Conservation (phyloP, 768 basidiomycete genomes). For the Dentipellis sp. region DNA sequence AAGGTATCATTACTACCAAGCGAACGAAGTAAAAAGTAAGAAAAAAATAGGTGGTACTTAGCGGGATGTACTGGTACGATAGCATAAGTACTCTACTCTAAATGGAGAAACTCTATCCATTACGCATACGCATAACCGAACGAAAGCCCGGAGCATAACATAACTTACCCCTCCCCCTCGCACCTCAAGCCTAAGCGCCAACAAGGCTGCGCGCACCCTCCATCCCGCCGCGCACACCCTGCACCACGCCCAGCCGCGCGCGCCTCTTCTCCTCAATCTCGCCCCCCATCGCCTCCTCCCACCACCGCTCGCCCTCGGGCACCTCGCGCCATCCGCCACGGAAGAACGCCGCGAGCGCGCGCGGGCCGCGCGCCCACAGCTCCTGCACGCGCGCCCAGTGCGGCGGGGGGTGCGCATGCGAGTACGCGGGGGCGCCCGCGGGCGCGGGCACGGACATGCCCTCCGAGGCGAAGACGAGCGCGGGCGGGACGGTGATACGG, state of each 20-base stretch:
- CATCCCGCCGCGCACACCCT: slow-evolving; percentile 23
- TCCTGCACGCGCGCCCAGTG: slow-evolving; percentile 29
- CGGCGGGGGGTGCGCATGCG: slow-evolving; percentile 35
- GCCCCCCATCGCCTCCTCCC: slow-evolving; percentile 49
- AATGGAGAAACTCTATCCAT: too few species aligned
- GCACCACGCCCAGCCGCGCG: slow-evolving; percentile 16
- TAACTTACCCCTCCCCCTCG: too few species aligned
- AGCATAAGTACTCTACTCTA: too few species aligned
- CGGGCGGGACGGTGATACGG: slow-evolving; percentile 66
- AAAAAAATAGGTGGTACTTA: too few species aligned
- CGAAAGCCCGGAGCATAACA: too few species aligned
- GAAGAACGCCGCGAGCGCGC: slow-evolving; percentile 36
- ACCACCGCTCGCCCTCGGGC: slow-evolving; percentile 54
- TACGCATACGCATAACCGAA: too few species aligned
- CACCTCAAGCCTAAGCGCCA: background rate
- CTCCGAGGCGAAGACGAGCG: slow-evolving; percentile 47
- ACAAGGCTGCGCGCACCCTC: slow-evolving; percentile 19
- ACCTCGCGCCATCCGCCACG: slow-evolving; percentile 54
- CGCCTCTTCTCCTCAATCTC: slow-evolving; percentile 21
- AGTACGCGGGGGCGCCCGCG: slow-evolving; percentile 21
- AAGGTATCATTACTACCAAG: too few species aligned
- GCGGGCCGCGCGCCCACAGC: slow-evolving; percentile 24
- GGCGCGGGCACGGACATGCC: slow-evolving; percentile 36
- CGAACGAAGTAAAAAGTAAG: too few species aligned
- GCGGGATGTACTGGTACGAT: too few species aligned